These are phyloP conservation scores for Sphaceloma murrayae DNA, from an alignment of 2,329 filamentous ascomycete species.

Conservation along the genomic window DNA sequence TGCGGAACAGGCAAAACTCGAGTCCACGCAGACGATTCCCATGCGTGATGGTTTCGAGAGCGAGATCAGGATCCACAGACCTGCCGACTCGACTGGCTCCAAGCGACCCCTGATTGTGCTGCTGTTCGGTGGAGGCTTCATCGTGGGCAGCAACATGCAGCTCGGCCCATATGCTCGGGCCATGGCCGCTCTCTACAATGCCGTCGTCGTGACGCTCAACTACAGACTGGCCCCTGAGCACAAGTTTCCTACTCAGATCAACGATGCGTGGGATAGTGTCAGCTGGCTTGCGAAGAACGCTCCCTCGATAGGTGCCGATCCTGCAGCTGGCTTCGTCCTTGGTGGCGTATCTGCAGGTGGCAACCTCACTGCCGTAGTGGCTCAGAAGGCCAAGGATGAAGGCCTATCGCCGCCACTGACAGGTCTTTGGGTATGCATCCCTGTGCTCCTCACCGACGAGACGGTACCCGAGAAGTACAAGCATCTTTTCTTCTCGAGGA, in stretches of 20 bases:
- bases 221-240: constrained; percentile 41
- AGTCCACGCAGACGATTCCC: constrained; percentile 23
- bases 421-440: constrained; percentile 39
- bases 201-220: constrained; percentile 35
- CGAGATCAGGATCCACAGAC: constrained; percentile 27
- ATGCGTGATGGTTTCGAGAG: constrained; percentile 30
- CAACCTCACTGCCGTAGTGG: constrained; percentile 32
- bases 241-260: constrained; percentile 36
- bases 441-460: constrained; percentile 29
- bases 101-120: constrained; percentile 25
- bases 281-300: constrained; percentile 39
- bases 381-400: constrained; percentile 35
- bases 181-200: constrained; percentile 27
- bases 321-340: constrained; percentile 39
- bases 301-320: constrained; percentile 32
- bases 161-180: constrained; percentile 21
- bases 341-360: constrained; percentile 42
- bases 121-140: constrained; percentile 25
- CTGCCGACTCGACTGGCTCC: constrained; percentile 17
- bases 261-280: constrained; percentile 40
- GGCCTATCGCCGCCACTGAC: constrained; percentile 37
- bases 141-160: constrained; percentile 23
- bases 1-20: constrained; percentile 16
- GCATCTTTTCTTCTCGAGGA: constrained; percentile 31
- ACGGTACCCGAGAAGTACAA: constrained; percentile 34